Evolutionary conservation across 306 rosid species (phyloP), one percentile per base, ranked within the genome.

Genomic region (Vigna unguiculata): DNA sequence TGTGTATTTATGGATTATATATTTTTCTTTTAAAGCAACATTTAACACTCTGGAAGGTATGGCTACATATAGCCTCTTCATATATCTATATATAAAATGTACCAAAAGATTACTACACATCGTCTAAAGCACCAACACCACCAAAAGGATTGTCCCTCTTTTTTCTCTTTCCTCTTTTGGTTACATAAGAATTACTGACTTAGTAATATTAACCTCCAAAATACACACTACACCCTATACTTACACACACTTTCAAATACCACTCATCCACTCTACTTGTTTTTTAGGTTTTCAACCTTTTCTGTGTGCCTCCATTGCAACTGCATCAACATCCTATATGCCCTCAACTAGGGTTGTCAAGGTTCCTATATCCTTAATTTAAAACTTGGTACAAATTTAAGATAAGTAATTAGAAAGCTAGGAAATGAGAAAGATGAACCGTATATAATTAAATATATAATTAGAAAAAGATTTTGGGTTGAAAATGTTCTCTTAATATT

Each of bases 61-160:
- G 55, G 71, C 82, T 82, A 80, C 69, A 57, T 62, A 58, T 83
- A 69, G 58, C 76, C 32, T 72, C 40, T 73, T 45, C 17, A 59
- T 69, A 43, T 34, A 68, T 60, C 59, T 74, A 62, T 55, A 46
- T 61, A 74, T 48, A 62, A 51, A 74, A 58, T 77, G 80, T 73
- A 81, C 66, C 71, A 34, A 86, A 83, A 83, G 83, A 86, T 86
- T 38, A 40, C 83, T 79, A 77, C 88, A 81, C 15, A 81, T 76
- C 76, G 79, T 78, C 85, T 72, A 76, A 84, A 84, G 81, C 64
- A 62, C 45, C 63, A 76, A 36, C 13, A 60, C 8, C 21, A 47
- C 25, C 57, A 69, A 82, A 85, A 82, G 82, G 72, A 69, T 78
- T 81, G 85, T 77, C 83, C 69, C 72, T 66, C 71, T 45, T 34